Conservation (phyloP, 306 rosid genomes). For the Vicia sativa region DNA sequence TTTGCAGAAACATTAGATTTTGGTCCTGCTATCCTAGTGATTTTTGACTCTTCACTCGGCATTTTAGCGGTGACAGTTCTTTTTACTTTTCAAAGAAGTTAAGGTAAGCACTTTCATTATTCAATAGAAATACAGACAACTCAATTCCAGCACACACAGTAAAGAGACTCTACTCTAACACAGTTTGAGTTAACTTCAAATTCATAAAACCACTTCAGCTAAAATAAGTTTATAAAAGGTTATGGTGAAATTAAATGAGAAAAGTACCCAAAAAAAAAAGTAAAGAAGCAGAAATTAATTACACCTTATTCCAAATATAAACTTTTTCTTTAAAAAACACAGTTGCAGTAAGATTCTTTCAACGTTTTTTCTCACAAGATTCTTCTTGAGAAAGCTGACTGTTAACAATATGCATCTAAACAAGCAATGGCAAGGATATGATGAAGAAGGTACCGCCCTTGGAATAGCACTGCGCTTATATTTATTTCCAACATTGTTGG, state of each 20-base stretch:
- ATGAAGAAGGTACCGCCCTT: slow-evolving; percentile 54
- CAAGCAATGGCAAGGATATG: slow-evolving; percentile 71
- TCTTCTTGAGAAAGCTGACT: not conserved
- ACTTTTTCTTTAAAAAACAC: not conserved
- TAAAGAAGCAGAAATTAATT: not conserved
- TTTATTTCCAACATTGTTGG: slow-evolving; percentile 55
- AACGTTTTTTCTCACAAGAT: not conserved
- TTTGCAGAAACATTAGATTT: slow-evolving; percentile 46
- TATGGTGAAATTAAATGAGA: slow-evolving; percentile 3
- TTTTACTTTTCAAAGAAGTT: slow-evolving; percentile 60
- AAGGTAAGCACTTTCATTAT: slow-evolving; percentile 51
- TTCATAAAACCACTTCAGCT: not conserved
- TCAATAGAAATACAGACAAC: slow-evolving; percentile 29
- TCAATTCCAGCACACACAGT: slow-evolving; percentile 16
- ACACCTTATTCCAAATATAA: slow-evolving; percentile 4
- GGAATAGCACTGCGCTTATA: slow-evolving; percentile 74
- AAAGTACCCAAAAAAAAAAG: not conserved
- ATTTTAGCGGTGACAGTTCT: slow-evolving; percentile 55
- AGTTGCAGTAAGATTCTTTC: not conserved
- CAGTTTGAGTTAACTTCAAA: not conserved
- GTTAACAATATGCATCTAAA: not conserved
- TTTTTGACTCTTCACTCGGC: slow-evolving; percentile 51
- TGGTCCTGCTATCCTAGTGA: slow-evolving; percentile 50
- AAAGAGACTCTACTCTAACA: not conserved
- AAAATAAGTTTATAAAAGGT: slow-evolving; percentile 1